Base-by-base conservation (phyloP, 2,329 filamentous ascomycete species). In the Myriosclerotinia curreyana region DNA sequence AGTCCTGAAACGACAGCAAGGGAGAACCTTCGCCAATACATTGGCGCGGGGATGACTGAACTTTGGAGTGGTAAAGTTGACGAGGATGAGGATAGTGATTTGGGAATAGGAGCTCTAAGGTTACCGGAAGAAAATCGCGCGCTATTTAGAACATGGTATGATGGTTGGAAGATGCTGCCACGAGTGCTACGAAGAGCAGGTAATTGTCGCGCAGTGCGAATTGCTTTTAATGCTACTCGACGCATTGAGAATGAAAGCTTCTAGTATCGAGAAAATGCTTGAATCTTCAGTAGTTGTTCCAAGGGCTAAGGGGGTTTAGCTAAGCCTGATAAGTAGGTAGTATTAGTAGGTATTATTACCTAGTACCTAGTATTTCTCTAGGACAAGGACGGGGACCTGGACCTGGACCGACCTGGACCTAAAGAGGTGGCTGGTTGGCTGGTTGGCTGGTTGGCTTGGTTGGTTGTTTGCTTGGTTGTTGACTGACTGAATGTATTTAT, bases 21-120 rank as follows among this genome's bases (percentile, higher is more conserved):
- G 6, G 85, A 85, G 69, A 90, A 80, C 70, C 86, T 83, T 68
- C 90, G 87, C 73, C 88, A 78, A 77, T 90, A 88, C 90, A 94
- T 93, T 70, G 89, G 90, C 77, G 70, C 77, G 74, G 55, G 55
- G 55, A 59, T 59, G 55, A 48, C 31, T 70, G 66, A 75, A 40
- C 54, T 63, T 64, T 67, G 31, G 52, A 17, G 36, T 51, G 69
- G 63, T 25, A 73, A 64, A 71, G 71, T 53, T 64, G 71, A 70
- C 68, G 55, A 38, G 22, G 63, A 54, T 68, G 55, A 38, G 22
- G 63, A 54, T 62, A 49, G 36, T 60, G 56, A 53, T 61, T 64
- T 53, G 28, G 56, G 11, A 42, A 64, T 48, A 25, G 62, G 49
- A 61, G 62, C 38, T 60, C 56, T 62, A n/a, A n/a, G n/a, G n/a